Evolutionary conservation across 176 grass and related monocot genomes (phyloP).

Genomic region (Oryza officinalis): DNA sequence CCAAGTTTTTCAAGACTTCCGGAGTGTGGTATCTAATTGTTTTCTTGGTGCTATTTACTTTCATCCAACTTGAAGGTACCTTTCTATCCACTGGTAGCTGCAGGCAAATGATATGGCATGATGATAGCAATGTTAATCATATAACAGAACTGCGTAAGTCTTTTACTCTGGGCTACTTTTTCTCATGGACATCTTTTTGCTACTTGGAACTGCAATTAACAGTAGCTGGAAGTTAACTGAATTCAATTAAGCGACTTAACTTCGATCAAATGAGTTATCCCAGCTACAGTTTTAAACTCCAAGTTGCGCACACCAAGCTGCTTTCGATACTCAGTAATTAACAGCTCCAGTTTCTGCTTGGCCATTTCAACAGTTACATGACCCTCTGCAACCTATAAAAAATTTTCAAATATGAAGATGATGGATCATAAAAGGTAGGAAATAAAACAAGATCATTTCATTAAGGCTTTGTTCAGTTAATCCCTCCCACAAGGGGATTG

Average conservation of each 20-base stretch:
- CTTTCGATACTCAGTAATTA: conserved; percentile 73
- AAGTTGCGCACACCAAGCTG: conserved; percentile 70
- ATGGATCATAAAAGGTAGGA: conserved; percentile 31
- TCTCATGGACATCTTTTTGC: neutral
- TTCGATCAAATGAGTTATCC: conserved; percentile 82
- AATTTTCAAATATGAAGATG: conserved; percentile 17
- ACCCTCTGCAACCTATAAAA: conserved; percentile 62
- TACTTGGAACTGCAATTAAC: conserved; percentile 22
- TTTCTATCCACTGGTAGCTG: conserved; percentile 68
- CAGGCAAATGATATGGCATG: conserved; percentile 7
- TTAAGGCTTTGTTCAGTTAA: neutral
- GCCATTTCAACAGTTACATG: conserved; percentile 59
- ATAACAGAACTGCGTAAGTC: conserved; percentile 13
- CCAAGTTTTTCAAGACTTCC: conserved; percentile 70
- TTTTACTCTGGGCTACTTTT: neutral
- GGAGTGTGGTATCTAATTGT: conserved; percentile 81
- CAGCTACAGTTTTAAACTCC: conserved; percentile 84
- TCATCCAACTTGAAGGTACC: conserved; percentile 85
- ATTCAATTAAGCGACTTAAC: conserved; percentile 60
- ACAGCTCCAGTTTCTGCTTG: conserved; percentile 68
- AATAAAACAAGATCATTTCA: conserved; percentile 1
- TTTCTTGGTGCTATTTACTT: conserved; percentile 91
- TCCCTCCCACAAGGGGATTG: too few relatives aligned
- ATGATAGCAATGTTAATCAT: conserved; percentile 38
- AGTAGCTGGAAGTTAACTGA: conserved; percentile 35